These are phyloP conservation scores for Kandelia obovata DNA, from an alignment of 345 rosid genomes.

Conservation along the genomic window DNA sequence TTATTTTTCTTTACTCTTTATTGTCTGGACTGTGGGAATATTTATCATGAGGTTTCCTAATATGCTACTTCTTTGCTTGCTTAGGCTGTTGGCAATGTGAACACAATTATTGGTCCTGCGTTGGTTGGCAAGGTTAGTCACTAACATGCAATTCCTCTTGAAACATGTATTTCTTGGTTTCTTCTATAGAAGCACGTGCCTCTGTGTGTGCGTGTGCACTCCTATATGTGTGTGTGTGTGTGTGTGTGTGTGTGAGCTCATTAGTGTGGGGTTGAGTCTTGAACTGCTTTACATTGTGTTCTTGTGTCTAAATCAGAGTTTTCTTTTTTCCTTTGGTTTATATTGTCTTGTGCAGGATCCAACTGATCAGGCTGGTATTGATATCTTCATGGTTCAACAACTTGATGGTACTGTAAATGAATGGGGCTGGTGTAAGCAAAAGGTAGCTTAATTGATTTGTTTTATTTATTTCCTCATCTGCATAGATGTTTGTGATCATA, in stretches of 20 bases:
- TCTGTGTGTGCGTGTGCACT: too few species aligned
- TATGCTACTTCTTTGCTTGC: slow-evolving; percentile 7
- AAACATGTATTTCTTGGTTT: too few species aligned
- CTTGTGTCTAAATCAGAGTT: background rate
- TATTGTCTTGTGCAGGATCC: slow-evolving; percentile 39
- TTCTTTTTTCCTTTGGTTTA: background rate
- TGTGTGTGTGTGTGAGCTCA: too few species aligned
- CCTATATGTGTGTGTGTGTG: too few species aligned
- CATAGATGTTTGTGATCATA: background rate
- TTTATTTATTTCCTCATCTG: background rate
- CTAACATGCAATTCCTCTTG: background rate
- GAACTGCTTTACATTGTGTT: background rate
- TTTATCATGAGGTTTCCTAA: background rate
- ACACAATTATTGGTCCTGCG: slow-evolving; percentile 56
- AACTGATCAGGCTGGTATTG: slow-evolving; percentile 47
- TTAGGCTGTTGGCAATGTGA: slow-evolving; percentile 63
- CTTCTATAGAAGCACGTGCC: too few species aligned
- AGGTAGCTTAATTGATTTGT: slow-evolving; percentile 29
- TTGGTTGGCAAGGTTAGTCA: slow-evolving; percentile 57
- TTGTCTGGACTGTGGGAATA: background rate
- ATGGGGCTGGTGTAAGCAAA: slow-evolving; percentile 86
- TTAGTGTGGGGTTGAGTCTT: background rate
- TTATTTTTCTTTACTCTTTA: background rate
- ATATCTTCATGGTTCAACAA: slow-evolving; percentile 62
- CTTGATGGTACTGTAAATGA: slow-evolving; percentile 72